These are phyloP conservation scores for Tilletia caries DNA, from an alignment of 1,284 basidiomycete genomes.

Conservation along the genomic window DNA sequence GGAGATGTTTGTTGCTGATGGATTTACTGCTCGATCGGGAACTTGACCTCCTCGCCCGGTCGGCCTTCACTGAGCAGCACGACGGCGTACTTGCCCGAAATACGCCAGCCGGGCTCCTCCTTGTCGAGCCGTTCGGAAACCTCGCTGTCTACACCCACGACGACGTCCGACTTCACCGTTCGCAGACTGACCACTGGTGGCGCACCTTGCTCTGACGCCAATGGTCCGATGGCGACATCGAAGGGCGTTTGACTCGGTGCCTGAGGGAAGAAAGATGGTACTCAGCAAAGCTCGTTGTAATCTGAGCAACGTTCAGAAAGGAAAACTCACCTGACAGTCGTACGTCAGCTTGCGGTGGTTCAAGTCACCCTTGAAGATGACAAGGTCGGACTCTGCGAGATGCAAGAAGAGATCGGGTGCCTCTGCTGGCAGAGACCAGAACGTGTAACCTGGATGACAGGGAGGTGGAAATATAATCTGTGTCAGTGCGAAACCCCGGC, in stretches of 20 bases:
- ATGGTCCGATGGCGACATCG: conserved; percentile 84
- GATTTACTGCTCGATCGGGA: not conserved
- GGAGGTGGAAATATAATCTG: conserved; percentile 19
- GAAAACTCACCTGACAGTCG: conserved; percentile 37
- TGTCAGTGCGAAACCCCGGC: not conserved
- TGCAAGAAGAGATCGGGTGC: conserved; percentile 80
- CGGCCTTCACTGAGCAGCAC: conserved; percentile 20
- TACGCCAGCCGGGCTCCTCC: conserved; percentile 71
- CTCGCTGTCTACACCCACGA: conserved; percentile 70
- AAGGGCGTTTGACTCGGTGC: conserved; percentile 88
- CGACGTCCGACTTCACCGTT: conserved; percentile 61
- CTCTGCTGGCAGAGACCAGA: conserved; percentile 79
- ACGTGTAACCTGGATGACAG: conserved; percentile 53
- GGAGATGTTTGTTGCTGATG: too few relatives aligned
- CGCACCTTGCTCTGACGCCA: conserved; percentile 82
- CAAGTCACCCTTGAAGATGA: conserved; percentile 90
- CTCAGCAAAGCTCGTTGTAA: too few relatives aligned
- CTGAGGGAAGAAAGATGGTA: conserved; percentile 72
- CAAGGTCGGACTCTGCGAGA: conserved; percentile 82
- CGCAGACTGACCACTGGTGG: conserved; percentile 64
- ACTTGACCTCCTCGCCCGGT: conserved; percentile 9
- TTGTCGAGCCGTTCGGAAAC: conserved; percentile 67
- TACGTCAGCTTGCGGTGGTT: conserved; percentile 76
- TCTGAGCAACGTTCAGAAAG: not conserved
- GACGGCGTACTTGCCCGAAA: conserved; percentile 72